phyloP scores from a whole-genome alignment of 2,329 filamentous ascomycete genomes.

The Aureobasidium pullulans region DNA sequence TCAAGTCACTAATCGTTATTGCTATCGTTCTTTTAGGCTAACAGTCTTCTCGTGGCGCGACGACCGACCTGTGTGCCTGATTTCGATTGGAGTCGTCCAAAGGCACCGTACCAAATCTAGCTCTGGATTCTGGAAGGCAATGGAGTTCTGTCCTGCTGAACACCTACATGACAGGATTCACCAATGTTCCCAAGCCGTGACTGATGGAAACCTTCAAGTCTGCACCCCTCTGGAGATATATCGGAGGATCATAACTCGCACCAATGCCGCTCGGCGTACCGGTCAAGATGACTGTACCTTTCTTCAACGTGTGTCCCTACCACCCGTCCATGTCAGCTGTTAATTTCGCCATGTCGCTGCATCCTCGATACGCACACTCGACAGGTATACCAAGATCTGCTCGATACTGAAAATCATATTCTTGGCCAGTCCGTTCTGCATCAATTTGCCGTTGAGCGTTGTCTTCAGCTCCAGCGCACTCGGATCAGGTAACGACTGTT shows the following conservation, averaged over 20 bases:
- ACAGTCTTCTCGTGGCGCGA: too few species aligned
- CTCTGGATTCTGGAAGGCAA: too few species aligned
- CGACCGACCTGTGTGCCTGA: too few species aligned
- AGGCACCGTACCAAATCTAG: too few species aligned
- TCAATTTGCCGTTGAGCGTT: constrained; percentile 40
- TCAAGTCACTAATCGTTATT: too few species aligned
- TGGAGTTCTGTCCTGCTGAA: too few species aligned
- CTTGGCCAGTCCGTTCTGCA: constrained; percentile 34
- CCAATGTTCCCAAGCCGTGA: background rate
- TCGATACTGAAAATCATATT: constrained; percentile 38
- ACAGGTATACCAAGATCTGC: constrained; percentile 37
- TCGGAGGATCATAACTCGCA: background rate
- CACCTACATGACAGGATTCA: background rate
- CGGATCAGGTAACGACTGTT: constrained; percentile 38
- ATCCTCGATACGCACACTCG: constrained; percentile 28
- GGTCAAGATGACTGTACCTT: constrained; percentile 45
- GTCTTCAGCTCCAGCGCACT: constrained; percentile 37
- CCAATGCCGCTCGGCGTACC: constrained; percentile 37
- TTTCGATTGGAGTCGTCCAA: too few species aligned
- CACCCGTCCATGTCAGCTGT: background rate
- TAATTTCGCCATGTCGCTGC: background rate
- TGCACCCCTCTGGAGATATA: background rate
- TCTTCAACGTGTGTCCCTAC: constrained; percentile 32
- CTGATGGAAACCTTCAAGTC: background rate
- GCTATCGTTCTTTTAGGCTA: too few species aligned